Percentiles rank a stretch among this genome's conserved stretches.
Evolutionary conservation across 371 early-diverging fungal genomes (phyloP).

Genomic region (Phascolomyces articulosus): DNA sequence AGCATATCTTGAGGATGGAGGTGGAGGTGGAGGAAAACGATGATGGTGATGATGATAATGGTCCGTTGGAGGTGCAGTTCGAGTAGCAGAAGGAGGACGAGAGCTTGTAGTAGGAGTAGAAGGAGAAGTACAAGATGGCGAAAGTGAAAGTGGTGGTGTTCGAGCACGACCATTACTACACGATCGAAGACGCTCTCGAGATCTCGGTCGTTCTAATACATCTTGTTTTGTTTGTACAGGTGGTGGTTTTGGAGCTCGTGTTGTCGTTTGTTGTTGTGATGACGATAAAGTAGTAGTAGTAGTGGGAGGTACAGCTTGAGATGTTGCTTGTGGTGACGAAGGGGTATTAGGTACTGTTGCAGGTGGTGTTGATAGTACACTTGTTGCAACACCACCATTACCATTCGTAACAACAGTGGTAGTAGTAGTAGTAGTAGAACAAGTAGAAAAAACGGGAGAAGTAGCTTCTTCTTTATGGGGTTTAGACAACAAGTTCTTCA

Average conservation of each 20-base stretch:
- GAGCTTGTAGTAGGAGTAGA: no score
- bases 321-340: no score
- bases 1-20: slow-evolving; percentile 3
- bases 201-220: slow-evolving; percentile 5
- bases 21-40: slow-evolving; percentile 6
- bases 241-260: slow-evolving; percentile 18
- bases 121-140: slow-evolving; percentile 15
- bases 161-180: slow-evolving; percentile 8
- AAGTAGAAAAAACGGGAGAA: not conserved
- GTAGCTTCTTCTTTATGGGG: no score
- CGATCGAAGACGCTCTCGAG: slow-evolving; percentile 15
- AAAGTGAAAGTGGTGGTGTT: slow-evolving; percentile 8
- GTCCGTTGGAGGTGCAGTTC: not conserved
- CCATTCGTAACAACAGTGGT: not conserved
- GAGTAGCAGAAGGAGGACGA: not conserved
- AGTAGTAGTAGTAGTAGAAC: not conserved
- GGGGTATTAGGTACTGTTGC: not conserved
- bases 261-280: not conserved
- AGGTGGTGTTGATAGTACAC: slow-evolving; percentile 2
- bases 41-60: slow-evolving; percentile 6
- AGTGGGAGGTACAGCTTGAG: not conserved
- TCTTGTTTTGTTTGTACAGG: not conserved
- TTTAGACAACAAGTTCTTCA: slow-evolving; percentile 36
- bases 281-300: slow-evolving; percentile 8
- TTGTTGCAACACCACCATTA: not conserved